phyloP scores from a whole-genome alignment of 2,329 filamentous ascomycete species.

The Fusarium penzigii region DNA sequence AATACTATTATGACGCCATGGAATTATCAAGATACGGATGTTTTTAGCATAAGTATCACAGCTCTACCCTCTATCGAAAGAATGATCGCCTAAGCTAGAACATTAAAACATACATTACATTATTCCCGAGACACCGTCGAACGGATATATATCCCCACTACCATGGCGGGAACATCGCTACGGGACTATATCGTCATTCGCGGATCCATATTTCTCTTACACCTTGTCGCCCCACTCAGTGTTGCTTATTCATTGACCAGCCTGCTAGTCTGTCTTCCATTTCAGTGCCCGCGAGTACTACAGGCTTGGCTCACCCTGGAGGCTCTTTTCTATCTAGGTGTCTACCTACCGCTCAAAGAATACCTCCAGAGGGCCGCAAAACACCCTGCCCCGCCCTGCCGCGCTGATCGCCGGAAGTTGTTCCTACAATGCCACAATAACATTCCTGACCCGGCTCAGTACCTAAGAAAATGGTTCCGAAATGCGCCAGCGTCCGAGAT shows the following conservation, averaged over 20 bases:
- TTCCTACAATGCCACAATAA: conserved; percentile 53
- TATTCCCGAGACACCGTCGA: not conserved
- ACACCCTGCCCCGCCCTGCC: conserved; percentile 47
- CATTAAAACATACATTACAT: not conserved
- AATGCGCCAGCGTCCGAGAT: conserved; percentile 54
- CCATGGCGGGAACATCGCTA: conserved; percentile 9
- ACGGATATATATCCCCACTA: not conserved
- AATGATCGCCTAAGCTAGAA: not conserved
- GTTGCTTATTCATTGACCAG: conserved; percentile 44
- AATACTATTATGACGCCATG: not conserved
- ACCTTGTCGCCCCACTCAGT: conserved; percentile 50
- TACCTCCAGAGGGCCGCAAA: conserved; percentile 52
- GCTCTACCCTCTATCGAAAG: too few species aligned
- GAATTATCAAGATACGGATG: not conserved
- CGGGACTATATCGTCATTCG: conserved; percentile 42
- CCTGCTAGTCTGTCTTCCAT: conserved; percentile 24
- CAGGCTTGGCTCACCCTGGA: conserved; percentile 51
- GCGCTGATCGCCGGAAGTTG: conserved; percentile 48
- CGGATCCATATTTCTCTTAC: conserved; percentile 47
- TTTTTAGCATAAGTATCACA: too few species aligned
- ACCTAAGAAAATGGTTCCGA: conserved; percentile 59
- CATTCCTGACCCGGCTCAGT: conserved; percentile 53
- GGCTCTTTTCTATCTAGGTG: conserved; percentile 52
- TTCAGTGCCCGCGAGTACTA: conserved; percentile 34
- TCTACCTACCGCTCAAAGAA: conserved; percentile 53